Percentiles rank a stretch among this genome's conserved stretches.
Evolutionary conservation across 805 yeast species (phyloP).

Genomic region (Ogataea haglerorum): DNA sequence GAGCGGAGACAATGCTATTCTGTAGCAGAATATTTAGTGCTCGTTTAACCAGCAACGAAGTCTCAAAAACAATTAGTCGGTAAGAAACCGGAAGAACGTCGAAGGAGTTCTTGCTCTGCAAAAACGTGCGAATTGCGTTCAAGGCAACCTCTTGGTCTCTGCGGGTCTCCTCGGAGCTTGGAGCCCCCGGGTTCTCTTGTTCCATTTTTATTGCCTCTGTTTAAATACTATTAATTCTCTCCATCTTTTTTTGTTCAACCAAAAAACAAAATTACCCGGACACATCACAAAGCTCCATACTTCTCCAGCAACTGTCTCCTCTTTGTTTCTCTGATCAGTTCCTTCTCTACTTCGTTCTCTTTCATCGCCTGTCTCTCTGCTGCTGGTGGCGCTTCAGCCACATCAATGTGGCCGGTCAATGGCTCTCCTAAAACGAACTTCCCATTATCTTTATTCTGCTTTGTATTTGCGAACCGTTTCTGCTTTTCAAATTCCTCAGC

Average conservation of each 20-base stretch:
- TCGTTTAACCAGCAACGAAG: conserved; percentile 84
- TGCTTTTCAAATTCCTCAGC: conserved; percentile 49
- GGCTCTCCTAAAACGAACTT: conserved; percentile 7
- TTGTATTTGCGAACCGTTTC: conserved; percentile 41
- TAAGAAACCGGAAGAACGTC: conserved; percentile 96
- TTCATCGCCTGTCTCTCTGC: conserved; percentile 37
- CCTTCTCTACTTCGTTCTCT: conserved; percentile 32
- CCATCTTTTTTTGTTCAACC: not conserved
- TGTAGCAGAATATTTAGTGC: conserved; percentile 86
- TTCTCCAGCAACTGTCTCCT: conserved; percentile 34
- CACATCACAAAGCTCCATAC: conserved; percentile 33
- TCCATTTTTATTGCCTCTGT: conserved; percentile 6
- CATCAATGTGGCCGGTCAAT: conserved; percentile 23
- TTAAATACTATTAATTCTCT: conserved; percentile 1
- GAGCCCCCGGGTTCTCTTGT: conserved; percentile 4
- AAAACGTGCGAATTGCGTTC: conserved; percentile 75
- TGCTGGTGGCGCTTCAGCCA: conserved; percentile 47
- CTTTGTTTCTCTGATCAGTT: conserved; percentile 27
- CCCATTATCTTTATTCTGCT: conserved; percentile 12
- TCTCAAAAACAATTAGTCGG: conserved; percentile 88
- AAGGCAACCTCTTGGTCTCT: conserved; percentile 73
- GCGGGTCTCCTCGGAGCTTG: conserved; percentile 31
- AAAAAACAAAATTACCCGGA: conserved; percentile 9
- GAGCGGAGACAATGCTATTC: conserved; percentile 93
- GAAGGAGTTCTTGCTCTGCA: conserved; percentile 88